Conservation (phyloP, 2,329 filamentous ascomycete genomes). For the Aurifilum marmelostoma region DNA sequence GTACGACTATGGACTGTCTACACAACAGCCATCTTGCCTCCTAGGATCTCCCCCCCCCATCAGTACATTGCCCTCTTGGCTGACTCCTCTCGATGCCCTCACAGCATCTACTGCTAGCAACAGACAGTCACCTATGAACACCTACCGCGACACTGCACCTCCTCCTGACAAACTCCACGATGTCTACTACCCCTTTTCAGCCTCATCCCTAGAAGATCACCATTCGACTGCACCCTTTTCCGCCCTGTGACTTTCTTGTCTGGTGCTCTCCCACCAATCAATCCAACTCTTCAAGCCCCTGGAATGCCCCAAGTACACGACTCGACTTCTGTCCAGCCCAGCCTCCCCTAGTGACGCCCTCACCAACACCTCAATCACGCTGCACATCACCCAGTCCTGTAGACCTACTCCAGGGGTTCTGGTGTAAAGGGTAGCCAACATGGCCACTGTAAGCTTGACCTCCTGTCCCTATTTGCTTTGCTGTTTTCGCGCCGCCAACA, state of each 20-base stretch:
- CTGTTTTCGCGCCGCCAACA: not conserved
- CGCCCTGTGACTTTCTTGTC: constrained; percentile 13
- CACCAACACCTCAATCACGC: constrained; percentile 7
- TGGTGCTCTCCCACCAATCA: not conserved
- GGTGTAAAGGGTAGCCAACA: constrained; percentile 33
- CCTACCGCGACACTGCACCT: constrained; percentile 10
- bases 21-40: not conserved
- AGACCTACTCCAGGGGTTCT: constrained; percentile 11
- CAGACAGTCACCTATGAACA: constrained; percentile 19
- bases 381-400: constrained; percentile 22
- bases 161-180: constrained; percentile 24
- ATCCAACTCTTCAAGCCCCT: constrained; percentile 9
- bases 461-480: not conserved
- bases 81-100: not conserved
- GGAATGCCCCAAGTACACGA: constrained; percentile 23
- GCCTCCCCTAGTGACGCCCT: constrained; percentile 17
- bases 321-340: constrained; percentile 8
- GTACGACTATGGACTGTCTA: not conserved
- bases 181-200: constrained; percentile 25
- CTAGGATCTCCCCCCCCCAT: too few relatives aligned
- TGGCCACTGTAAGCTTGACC: constrained; percentile 43
- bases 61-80: not conserved
- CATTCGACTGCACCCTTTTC: constrained; percentile 9
- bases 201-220: constrained; percentile 20
- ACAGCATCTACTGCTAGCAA: constrained; percentile 7